Base-by-base conservation (phyloP, 495 filamentous ascomycete genomes). In the Chaetomidium leptoderma region DNA sequence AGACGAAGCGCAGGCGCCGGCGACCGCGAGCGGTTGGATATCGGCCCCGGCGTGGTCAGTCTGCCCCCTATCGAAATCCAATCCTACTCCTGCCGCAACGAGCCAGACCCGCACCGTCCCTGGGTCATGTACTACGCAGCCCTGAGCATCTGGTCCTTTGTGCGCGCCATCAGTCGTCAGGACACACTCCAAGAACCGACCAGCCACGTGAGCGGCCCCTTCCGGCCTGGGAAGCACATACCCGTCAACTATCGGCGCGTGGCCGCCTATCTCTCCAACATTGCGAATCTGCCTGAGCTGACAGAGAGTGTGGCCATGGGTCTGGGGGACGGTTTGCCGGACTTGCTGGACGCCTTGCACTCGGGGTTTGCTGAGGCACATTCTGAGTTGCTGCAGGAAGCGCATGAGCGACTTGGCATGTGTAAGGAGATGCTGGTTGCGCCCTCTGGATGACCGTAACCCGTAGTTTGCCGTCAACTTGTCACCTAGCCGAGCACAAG, bases 111-210 rank as follows among this genome's bases (percentile, higher is more conserved):
- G 21, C 93, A 97, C 65, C 83, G 93, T 26, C 91, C 93, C 2
- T 98, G 93, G 93, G 89, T 97, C 35, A 83, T 98, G 71, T 98
- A 96, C 70, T 93, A 92, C 54, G 89, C 93, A 0, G 85, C 87
- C 1, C 74, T 97, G 57, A 89, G 92, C 46, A 90, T 97, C 27
- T 98, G 92, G 92, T 90, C 82, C 19, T 98, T 93, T 66, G 91
- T 90, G 17, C 91, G 85, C 63, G 92, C 93, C 1, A 69, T 95
- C 51, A 89, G 92, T 59, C 87, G 88, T 6, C 65, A 53, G 54
- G 68, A 57, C 60, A 62, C 62, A 46, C 53, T 55, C 26, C 71
- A 57, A 29, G 59, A 45, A 49, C 66, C 65, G 48, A 36, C 47
- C 8, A 43, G 52, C n/a, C 61, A 57, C 16, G 30, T 55, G 17